Evolutionary conservation across 768 basidiomycete species (phyloP), one percentile per base, ranked within the genome.

Genomic region (Lyophyllum atratum): DNA sequence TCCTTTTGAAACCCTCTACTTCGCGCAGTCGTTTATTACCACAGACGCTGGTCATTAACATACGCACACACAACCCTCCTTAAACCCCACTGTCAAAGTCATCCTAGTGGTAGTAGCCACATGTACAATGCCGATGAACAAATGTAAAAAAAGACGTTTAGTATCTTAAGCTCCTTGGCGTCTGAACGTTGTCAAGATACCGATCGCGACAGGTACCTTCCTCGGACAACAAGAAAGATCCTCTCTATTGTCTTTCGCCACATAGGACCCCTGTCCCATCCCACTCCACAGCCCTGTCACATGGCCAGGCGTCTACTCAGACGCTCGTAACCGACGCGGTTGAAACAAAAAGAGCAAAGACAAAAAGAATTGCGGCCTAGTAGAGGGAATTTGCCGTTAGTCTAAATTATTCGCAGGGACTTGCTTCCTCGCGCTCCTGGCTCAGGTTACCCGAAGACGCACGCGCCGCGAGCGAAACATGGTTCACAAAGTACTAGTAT

Each of bases 1-100:
- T 49, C 51, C 28, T 58, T 56, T 58, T 31, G 24, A 26, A 11
- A 39, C 25, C 19, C 15, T 50, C 51, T 52, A 37, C 19, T 37
- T 45, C 40, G 31, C 44, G 52, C 45, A 54, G 28, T 51, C 34
- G 50, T 47, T 57, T 52, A 49, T 56, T 11, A 33, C 31, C n/a
- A 50, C 55, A 43, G 48, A 59, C 49, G 21, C 31, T 54, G 37
- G 53, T 47, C n/a, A 6, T 11, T 22, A 25, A 42, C 39, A 10
- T 52, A 26, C 24, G 37, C 39, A 5, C 26, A 42, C 37, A 47
- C 17, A 15, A 28, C 26, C 17, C 26, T 47, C 46, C 45, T 46
- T 40, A 5, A 4, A 19, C n/a, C n/a, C n/a, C n/a, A n/a, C n/a
- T 19, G 19, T 44, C 22, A 44, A 44, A 8, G 22, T 44, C 43